Base-by-base conservation (phyloP, 2,329 filamentous ascomycete genomes). In the Verticillium nubilum region DNA sequence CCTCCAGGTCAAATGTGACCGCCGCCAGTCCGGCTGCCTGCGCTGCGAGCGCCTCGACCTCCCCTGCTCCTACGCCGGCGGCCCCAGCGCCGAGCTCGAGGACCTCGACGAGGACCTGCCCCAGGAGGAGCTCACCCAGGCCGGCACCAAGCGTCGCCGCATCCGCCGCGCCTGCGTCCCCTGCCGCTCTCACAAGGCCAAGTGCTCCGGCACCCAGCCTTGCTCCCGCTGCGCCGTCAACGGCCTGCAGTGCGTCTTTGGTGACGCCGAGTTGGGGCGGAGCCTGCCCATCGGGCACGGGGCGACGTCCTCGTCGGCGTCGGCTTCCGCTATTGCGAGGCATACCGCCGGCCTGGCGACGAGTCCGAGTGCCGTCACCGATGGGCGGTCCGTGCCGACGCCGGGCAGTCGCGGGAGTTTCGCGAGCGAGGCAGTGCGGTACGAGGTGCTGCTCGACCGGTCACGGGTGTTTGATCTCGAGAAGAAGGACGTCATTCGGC, bases 131-230 rank as follows among this genome's bases (percentile, higher is more conserved):
- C 54, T 68, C 35, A 69, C 67, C 0, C 61, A 69, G 25, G 67
- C 68, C 2, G 68, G 68, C 0, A 67, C 63, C 29, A 67, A 67
- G 59, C 61, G 68, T 5, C 60, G 65, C 1, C 60, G 68, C 0
- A 63, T 61, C 1, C 56, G 59, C 0, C 59, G 56, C 9, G 73
- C 73, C 17, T 75, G 73, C 58, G 57, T 65, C 4, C 52, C 63
- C 10, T 75, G 73, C 61, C 67, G 72, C 7, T 61, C 61, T 37
- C 65, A 67, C 12, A 75, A 75, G 59, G 64, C 68, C 0, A 73
- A 71, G 31, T 75, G 73, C 56, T 70, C 67, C 0, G 73, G 73
- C 27, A 23, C 12, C 27, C 29, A 23, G 26, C 52, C 27, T 13
- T 53, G 52, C 52, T 50, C 42, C 7, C 42, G 42, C 42, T 50